Conservation (phyloP, 2,329 filamentous ascomycete genomes). For the Stenocarpella maydis region DNA sequence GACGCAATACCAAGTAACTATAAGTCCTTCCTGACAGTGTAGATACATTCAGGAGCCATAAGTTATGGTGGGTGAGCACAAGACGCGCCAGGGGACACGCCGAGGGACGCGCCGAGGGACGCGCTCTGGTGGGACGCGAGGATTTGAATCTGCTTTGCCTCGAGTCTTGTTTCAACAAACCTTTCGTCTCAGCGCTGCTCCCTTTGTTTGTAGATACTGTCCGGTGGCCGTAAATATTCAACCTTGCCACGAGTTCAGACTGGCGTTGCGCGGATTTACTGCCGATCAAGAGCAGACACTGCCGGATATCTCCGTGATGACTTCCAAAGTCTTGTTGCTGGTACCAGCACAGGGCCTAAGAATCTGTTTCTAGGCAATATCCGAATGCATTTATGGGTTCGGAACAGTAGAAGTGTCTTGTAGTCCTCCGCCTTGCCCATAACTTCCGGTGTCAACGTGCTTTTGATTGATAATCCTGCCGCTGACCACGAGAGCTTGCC, state of each 20-base stretch:
- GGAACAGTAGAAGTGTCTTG: background rate
- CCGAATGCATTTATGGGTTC: background rate
- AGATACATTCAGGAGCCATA: background rate
- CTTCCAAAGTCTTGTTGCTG: background rate
- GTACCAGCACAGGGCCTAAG: too few species aligned
- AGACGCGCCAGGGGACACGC: background rate
- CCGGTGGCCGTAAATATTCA: background rate
- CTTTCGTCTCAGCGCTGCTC: background rate
- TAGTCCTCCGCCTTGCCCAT: background rate
- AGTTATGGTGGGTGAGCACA: too few species aligned
- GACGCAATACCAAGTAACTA: background rate
- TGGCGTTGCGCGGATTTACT: background rate
- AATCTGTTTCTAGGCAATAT: background rate
- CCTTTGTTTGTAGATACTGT: background rate
- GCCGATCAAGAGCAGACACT: too few species aligned
- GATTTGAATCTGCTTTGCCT: background rate
- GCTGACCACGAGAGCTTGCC: background rate
- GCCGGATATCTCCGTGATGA: background rate
- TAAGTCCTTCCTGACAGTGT: background rate
- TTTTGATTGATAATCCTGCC: background rate
- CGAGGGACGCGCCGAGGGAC: background rate
- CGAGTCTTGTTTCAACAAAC: background rate
- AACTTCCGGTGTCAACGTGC: background rate
- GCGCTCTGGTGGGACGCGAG: background rate
- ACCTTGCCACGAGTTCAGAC: background rate